Evolutionary conservation across 176 grass and related monocot species (phyloP).

Genomic region (Triticum aestivum): IWGSC_CS_RefSeq_v2.1 NC_057803.1:628951882-628952381

Average conservation of each 20-base stretch:
- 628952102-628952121: constrained; percentile 23
- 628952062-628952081: not conserved
- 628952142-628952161: constrained; percentile 6
- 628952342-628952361: constrained; percentile 46
- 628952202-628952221: constrained; percentile 43
- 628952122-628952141: constrained; percentile 3
- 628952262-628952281: constrained; percentile 44
- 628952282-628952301: constrained; percentile 51
- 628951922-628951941: not conserved
- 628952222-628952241: constrained; percentile 47
- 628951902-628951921: not conserved
- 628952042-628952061: constrained; percentile 45
- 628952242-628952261: constrained; percentile 23
- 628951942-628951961: constrained; percentile 36
- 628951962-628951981: constrained; percentile 47
- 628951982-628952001: constrained; percentile 39
- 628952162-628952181: constrained; percentile 26
- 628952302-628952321: constrained; percentile 57
- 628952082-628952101: constrained; percentile 23
- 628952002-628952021: not conserved
- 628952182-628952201: constrained; percentile 21
- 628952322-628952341: constrained; percentile 49
- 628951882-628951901: not conserved
- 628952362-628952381: not conserved
- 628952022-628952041: constrained; percentile 41